Percentiles rank a stretch among this genome's conserved stretches.
Evolutionary conservation across 768 basidiomycete genomes (phyloP).

Genomic region (Krasilnikovozyma curviuscula): DNA sequence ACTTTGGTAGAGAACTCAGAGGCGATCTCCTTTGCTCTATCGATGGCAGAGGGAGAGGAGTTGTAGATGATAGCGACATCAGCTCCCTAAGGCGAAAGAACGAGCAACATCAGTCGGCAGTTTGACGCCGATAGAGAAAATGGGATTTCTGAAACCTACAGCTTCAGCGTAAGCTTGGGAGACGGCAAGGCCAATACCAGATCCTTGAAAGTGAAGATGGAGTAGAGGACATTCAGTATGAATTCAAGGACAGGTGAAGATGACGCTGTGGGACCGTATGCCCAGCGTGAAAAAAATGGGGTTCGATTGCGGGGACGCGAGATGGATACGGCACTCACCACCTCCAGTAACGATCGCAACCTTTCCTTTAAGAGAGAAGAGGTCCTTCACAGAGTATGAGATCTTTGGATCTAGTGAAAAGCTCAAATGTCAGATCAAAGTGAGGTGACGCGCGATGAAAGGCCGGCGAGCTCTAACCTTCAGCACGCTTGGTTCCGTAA

Average conservation of each 20-base stretch:
- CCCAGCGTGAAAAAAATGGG: too few relatives aligned
- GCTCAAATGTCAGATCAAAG: background rate
- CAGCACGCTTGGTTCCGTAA: too few relatives aligned
- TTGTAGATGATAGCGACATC: slow-evolving; percentile 13
- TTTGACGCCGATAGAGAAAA: background rate
- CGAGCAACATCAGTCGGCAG: background rate
- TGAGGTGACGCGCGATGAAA: background rate
- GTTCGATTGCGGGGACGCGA: too few relatives aligned
- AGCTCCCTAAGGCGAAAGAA: too few relatives aligned
- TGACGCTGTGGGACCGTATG: too few relatives aligned
- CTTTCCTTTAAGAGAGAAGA: slow-evolving; percentile 13
- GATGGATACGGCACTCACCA: too few relatives aligned
- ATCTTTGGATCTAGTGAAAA: background rate
- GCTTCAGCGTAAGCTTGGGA: slow-evolving; percentile 12
- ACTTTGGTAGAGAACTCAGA: slow-evolving; percentile 8
- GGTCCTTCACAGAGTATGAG: slow-evolving; percentile 11
- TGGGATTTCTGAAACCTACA: background rate
- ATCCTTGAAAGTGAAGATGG: slow-evolving; percentile 2
- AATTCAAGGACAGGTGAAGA: too few relatives aligned
- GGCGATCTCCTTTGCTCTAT: slow-evolving; percentile 8
- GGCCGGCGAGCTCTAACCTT: too few relatives aligned
- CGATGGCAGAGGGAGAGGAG: slow-evolving; percentile 4
- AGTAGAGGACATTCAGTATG: too few relatives aligned
- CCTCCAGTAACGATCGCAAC: slow-evolving; percentile 7
- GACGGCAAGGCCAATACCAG: slow-evolving; percentile 12